A percentile compares a stretch with the other conserved stretches of the same genome.
These are phyloP conservation scores for Russula dissimulans DNA, from an alignment of 768 basidiomycete genomes.

Conservation along the genomic window DNA sequence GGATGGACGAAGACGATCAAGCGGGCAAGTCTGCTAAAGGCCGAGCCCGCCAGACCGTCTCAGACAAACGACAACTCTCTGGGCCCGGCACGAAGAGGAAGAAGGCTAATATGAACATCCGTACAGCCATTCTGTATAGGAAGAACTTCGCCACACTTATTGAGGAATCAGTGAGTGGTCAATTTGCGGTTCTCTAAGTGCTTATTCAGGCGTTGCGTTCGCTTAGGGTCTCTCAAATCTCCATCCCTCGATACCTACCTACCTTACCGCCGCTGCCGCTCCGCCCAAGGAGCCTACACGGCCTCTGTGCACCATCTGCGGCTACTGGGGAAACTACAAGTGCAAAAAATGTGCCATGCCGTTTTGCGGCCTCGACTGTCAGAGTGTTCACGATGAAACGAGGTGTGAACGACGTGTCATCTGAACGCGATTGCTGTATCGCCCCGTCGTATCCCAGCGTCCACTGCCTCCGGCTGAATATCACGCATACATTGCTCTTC, in stretches of 20 bases:
- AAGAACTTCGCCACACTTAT: conserved; percentile 67
- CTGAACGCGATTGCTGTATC: conserved; percentile 23
- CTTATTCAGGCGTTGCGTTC: neutral
- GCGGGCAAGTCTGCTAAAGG: conserved; percentile 49
- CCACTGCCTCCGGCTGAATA: neutral
- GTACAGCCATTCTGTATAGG: conserved; percentile 72
- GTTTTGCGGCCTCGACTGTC: conserved; percentile 68
- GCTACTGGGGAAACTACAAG: conserved; percentile 73
- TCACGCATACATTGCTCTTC: too few species aligned
- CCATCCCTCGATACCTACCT: conserved; percentile 48
- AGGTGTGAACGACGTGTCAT: conserved; percentile 69
- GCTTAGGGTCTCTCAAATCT: conserved; percentile 49
- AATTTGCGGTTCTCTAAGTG: neutral
- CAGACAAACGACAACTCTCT: conserved; percentile 59
- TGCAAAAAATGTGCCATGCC: conserved; percentile 71
- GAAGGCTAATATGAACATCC: conserved; percentile 74
- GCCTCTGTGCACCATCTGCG: conserved; percentile 75
- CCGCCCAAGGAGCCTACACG: conserved; percentile 57
- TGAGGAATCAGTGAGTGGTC: conserved; percentile 63
- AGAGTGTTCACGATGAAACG: conserved; percentile 66
- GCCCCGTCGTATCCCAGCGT: neutral
- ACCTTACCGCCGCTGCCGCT: conserved; percentile 59
- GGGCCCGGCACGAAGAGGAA: conserved; percentile 51
- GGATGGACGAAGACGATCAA: conserved; percentile 36
- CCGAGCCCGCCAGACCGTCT: conserved; percentile 68